These are phyloP conservation scores for Lachancea sp. DNA, from an alignment of 805 yeast genomes.

Conservation along the genomic window DNA sequence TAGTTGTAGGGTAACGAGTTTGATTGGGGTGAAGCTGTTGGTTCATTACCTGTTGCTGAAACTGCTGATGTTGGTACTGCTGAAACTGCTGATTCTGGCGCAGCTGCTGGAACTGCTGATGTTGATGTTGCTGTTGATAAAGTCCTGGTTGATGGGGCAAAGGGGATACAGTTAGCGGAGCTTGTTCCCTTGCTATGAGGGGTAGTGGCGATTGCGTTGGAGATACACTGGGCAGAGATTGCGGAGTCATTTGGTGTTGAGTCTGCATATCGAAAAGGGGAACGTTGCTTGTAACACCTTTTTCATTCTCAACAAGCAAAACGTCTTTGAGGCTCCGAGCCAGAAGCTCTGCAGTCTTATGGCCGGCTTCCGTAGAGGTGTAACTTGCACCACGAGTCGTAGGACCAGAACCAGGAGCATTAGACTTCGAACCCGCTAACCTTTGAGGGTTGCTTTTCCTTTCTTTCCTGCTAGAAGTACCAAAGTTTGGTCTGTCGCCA, in stretches of 20 bases:
- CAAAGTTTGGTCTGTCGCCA: conserved; percentile 32
- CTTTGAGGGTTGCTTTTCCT: not conserved
- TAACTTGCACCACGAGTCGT: not conserved
- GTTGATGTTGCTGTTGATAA: conserved; percentile 8
- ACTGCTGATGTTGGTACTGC: conserved; percentile 5
- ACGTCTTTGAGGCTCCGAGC: conserved; percentile 15
- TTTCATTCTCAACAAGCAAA: conserved; percentile 8
- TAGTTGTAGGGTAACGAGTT: not conserved
- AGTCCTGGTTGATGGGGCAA: conserved; percentile 11
- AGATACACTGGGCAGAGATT: conserved; percentile 2
- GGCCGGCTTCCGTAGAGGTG: not conserved
- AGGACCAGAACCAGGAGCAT: not conserved
- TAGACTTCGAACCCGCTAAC: not conserved
- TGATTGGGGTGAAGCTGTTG: conserved; percentile 5
- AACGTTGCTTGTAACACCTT: not conserved
- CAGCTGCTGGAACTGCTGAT: conserved; percentile 6
- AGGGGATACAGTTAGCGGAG: conserved; percentile 8
- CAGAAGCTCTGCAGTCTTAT: conserved; percentile 11
- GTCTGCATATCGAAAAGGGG: not conserved
- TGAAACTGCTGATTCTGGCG: conserved; percentile 2
- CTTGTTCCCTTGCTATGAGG: not conserved
- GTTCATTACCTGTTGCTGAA: not conserved
- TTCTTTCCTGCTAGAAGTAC: conserved; percentile 15
- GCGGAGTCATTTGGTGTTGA: conserved; percentile 6
- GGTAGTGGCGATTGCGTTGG: conserved; percentile 8